phyloP scores from a whole-genome alignment of 192 early-diverging fungal species.

The Cladochytrium replicatum region DNA sequence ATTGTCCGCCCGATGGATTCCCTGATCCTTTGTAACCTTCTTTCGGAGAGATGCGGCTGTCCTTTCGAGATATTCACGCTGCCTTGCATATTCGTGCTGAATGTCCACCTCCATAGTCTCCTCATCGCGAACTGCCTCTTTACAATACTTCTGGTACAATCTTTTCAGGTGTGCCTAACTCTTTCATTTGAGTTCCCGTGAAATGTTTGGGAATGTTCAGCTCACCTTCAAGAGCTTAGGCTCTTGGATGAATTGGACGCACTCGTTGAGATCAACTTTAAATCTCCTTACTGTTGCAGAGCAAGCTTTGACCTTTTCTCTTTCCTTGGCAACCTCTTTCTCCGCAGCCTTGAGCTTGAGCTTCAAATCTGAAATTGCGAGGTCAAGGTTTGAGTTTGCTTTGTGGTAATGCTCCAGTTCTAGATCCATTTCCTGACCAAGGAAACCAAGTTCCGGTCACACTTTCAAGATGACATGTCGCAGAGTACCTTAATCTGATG shows the following conservation, averaged over 20 bases:
- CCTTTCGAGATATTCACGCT: constrained; percentile 48
- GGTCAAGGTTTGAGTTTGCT: constrained; percentile 41
- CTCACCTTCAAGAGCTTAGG: constrained; percentile 47
- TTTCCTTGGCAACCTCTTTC: constrained; percentile 44
- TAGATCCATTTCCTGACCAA: constrained; percentile 42
- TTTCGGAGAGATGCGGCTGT: constrained; percentile 41
- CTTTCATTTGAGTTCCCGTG: constrained; percentile 8
- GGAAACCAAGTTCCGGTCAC: not conserved
- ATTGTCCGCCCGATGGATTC: constrained; percentile 40
- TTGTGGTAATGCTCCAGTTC: constrained; percentile 51
- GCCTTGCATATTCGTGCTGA: constrained; percentile 44
- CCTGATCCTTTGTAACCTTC: constrained; percentile 45
- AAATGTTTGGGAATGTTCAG: constrained; percentile 5
- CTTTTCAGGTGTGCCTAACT: constrained; percentile 33
- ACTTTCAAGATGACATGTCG: not conserved
- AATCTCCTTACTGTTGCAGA: constrained; percentile 35
- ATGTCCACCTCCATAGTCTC: constrained; percentile 33
- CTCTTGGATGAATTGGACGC: constrained; percentile 47
- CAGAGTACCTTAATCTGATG: constrained; percentile 44
- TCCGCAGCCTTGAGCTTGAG: constrained; percentile 47
- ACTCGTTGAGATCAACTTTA: constrained; percentile 47
- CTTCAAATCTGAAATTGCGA: constrained; percentile 46
- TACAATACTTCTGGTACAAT: constrained; percentile 54
- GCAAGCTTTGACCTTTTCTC: constrained; percentile 22
- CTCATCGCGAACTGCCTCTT: constrained; percentile 17